These are phyloP conservation scores for Collybiopsis luxurians DNA, from an alignment of 768 basidiomycete genomes.

Conservation along the genomic window DNA sequence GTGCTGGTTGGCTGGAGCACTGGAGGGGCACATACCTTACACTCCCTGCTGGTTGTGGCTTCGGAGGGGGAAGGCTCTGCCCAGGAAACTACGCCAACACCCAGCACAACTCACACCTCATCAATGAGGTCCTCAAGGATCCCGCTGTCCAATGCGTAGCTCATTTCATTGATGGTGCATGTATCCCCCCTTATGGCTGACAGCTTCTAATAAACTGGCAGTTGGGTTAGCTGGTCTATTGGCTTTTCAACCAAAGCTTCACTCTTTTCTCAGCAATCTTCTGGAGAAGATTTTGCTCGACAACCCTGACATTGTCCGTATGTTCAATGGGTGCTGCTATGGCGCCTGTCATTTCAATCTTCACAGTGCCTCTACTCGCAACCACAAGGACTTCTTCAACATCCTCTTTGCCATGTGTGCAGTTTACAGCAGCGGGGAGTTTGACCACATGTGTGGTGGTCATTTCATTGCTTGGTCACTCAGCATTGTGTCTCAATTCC, in stretches of 20 bases:
- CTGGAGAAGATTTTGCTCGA: not conserved
- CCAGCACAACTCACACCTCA: not conserved
- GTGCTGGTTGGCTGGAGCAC: not conserved
- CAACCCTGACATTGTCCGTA: not conserved
- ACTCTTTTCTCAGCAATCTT: not conserved
- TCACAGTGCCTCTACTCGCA: not conserved
- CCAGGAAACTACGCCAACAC: not conserved
- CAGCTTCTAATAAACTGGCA: too few species aligned
- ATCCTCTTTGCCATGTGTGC: not conserved
- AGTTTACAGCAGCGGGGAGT: not conserved
- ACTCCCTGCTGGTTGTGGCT: not conserved
- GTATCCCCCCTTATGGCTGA: not conserved
- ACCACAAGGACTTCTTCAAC: not conserved
- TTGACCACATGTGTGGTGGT: not conserved
- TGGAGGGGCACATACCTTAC: not conserved
- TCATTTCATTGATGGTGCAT: not conserved
- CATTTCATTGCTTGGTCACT: not conserved
- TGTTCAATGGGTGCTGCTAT: not conserved
- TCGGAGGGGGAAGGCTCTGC: not conserved
- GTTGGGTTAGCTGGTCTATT: not conserved
- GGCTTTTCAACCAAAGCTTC: not conserved
- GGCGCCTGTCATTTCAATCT: not conserved
- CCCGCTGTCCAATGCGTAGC: not conserved
- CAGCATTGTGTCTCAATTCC: constrained; percentile 4
- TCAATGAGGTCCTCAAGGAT: not conserved